Conservation (phyloP, 352 stramenopile species). For the Achlya hypogyna region DNA sequence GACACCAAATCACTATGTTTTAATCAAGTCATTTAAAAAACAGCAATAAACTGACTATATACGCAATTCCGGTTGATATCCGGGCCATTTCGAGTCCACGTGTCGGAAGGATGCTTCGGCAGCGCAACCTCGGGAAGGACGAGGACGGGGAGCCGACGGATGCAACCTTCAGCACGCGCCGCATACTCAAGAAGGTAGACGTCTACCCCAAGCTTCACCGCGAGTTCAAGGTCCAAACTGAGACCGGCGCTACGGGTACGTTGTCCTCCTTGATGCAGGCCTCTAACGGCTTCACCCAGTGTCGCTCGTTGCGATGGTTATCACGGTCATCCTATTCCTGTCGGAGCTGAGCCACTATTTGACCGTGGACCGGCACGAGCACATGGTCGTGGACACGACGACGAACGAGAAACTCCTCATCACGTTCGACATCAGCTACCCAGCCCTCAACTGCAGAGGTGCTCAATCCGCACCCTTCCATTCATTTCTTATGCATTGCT, state of each 20-base stretch:
- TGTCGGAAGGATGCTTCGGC: slow-evolving; percentile 4
- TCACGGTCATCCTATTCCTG: slow-evolving; percentile 89
- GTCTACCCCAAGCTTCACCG: slow-evolving; percentile 95
- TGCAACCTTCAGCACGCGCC: slow-evolving; percentile 27
- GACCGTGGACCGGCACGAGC: slow-evolving; percentile 83
- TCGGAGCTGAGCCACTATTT: slow-evolving; percentile 78
- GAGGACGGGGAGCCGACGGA: neutral
- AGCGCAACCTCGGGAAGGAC: slow-evolving; percentile 4
- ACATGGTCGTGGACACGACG: slow-evolving; percentile 93
- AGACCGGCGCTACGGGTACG: slow-evolving; percentile 76
- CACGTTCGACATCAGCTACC: slow-evolving; percentile 97
- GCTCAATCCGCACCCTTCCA: neutral
- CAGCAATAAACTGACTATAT: neutral
- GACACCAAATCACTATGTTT: neutral
- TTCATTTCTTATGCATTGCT: neutral
- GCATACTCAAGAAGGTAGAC: slow-evolving; percentile 65
- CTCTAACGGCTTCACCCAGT: slow-evolving; percentile 26
- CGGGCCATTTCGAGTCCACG: neutral
- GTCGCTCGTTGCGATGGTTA: slow-evolving; percentile 70
- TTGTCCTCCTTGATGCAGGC: neutral
- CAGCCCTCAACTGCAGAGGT: slow-evolving; percentile 89
- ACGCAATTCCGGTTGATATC: neutral
- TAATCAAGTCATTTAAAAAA: too few relatives aligned
- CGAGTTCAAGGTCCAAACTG: slow-evolving; percentile 93
- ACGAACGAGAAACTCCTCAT: slow-evolving; percentile 93